Evolutionary conservation across 768 basidiomycete genomes (phyloP).

Genomic region (Neoboletus brunneissimus): DNA sequence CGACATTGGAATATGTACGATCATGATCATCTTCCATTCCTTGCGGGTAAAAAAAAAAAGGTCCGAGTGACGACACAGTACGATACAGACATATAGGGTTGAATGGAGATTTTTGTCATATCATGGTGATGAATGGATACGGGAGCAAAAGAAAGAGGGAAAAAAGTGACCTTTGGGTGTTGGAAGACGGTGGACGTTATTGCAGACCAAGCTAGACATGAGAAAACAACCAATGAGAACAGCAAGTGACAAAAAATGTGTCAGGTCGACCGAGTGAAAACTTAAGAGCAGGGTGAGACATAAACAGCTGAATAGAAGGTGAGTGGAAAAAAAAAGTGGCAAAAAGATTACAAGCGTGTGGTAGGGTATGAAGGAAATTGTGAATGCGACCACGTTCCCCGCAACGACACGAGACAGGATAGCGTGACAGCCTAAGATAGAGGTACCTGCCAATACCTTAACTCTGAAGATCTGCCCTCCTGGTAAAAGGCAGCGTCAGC

Average conservation of each 20-base stretch:
- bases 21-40: slow-evolving; percentile 17
- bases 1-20: slow-evolving; percentile 23
- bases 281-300: slow-evolving; percentile 23
- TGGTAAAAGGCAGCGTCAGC: slow-evolving; percentile 17
- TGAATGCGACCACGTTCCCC: slow-evolving; percentile 5
- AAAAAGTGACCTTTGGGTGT: background rate
- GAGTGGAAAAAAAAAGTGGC: background rate
- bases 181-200: background rate
- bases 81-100: slow-evolving; percentile 29
- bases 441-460: slow-evolving; percentile 30
- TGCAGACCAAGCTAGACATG: slow-evolving; percentile 3
- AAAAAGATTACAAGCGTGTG: slow-evolving; percentile 22
- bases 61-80: slow-evolving; percentile 25
- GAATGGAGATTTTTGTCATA: slow-evolving; percentile 29
- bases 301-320: slow-evolving; percentile 18
- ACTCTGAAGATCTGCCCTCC: slow-evolving; percentile 39
- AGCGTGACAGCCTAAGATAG: slow-evolving; percentile 5
- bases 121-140: slow-evolving; percentile 11
- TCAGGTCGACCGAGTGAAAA: slow-evolving; percentile 16
- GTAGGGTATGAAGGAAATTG: slow-evolving; percentile 30
- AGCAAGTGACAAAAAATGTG: slow-evolving; percentile 17
- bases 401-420: background rate
- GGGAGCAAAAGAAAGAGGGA: slow-evolving; percentile 4
- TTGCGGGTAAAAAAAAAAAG: slow-evolving; percentile 18
- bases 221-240: slow-evolving; percentile 14